A percentile compares a stretch with the other conserved stretches of the same genome.
phyloP scores from a whole-genome alignment of 2,329 filamentous ascomycete species.

The Alternaria viburni region DNA sequence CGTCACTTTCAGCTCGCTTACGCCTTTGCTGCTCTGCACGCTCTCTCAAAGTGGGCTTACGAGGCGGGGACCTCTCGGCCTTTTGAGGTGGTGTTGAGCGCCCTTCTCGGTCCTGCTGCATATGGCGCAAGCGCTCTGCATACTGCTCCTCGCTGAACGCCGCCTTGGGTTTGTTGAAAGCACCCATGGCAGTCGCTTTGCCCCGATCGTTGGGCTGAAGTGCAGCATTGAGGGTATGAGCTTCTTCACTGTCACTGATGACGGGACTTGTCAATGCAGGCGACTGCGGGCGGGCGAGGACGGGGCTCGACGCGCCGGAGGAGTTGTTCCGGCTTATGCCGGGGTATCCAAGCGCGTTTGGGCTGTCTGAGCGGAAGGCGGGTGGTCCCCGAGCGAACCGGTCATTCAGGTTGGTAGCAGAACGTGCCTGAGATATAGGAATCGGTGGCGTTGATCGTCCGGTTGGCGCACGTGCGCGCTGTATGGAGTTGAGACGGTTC shows the following conservation, averaged over 20 bases:
- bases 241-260: slow-evolving; percentile 75
- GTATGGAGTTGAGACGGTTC: slow-evolving; percentile 79
- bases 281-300: slow-evolving; percentile 49
- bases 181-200: slow-evolving; percentile 77
- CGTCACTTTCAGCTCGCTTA: slow-evolving; percentile 35
- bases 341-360: slow-evolving; percentile 49
- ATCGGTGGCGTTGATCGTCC: slow-evolving; percentile 60
- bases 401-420: slow-evolving; percentile 56
- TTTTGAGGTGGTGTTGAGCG: slow-evolving; percentile 35
- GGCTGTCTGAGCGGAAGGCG: slow-evolving; percentile 55
- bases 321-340: slow-evolving; percentile 43
- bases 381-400: slow-evolving; percentile 50
- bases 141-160: slow-evolving; percentile 87
- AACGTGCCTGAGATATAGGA: slow-evolving; percentile 51
- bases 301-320: slow-evolving; percentile 50
- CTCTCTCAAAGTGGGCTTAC: slow-evolving; percentile 40
- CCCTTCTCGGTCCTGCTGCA: slow-evolving; percentile 76
- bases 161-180: slow-evolving; percentile 74
- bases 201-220: slow-evolving; percentile 78
- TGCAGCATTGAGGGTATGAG: slow-evolving; percentile 63
- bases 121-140: slow-evolving; percentile 78
- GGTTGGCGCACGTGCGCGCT: slow-evolving; percentile 60
- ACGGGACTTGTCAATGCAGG: slow-evolving; percentile 70
- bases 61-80: slow-evolving; percentile 27
- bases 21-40: slow-evolving; percentile 45